Base-by-base conservation (phyloP, 192 early-diverging fungal genomes). In the Entrophospora sp. region DNA sequence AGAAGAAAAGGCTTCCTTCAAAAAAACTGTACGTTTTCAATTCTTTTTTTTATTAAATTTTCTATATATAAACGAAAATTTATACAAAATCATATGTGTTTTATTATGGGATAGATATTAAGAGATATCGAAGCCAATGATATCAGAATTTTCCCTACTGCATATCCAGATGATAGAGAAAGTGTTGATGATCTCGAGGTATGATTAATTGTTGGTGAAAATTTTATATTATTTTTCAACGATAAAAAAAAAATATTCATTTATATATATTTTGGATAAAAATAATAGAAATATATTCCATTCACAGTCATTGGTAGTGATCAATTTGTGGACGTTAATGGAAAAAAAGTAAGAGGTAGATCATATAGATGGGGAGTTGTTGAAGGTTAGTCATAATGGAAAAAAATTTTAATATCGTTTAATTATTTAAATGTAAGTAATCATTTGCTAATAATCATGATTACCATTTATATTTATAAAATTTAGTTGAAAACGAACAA, bases 221-320 rank as follows among this genome's bases (percentile, higher is more conserved):
- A n/a, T n/a, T n/a, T n/a, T n/a, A n/a, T n/a, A n/a, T n/a, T n/a
- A n/a, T n/a, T n/a, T n/a, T n/a, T n/a, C n/a, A n/a, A n/a, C n/a
- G 6, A 6, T 43, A 40, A 13, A 22, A 30, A 56, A 37, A 24
- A 13, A 35, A 22, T 61, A 24, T 28, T 13, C 12, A 40, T 44
- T 3, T 40, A 5, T 49, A 25, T n/a, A 56, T 68, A 58, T 10
- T 24, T 18, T n/a, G n/a, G n/a, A 25, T 58, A 48, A 9, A 38
- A 24, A 32, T 34, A 45, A 38, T 69, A 88, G 79, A 70, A 85
- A 76, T 75, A 81, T 55, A 78, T 89, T 72, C 91, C 91, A 37
- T 94, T 94, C 71, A 77, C 89, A 5, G 85, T 94, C 20, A 89
- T 94, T 77, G 90, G 87, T 22, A 91, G 89, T 73, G 86, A 90